Evolutionary conservation across 139 green algal genomes (phyloP).

Genomic region (Diplosphaera chodatii): DNA sequence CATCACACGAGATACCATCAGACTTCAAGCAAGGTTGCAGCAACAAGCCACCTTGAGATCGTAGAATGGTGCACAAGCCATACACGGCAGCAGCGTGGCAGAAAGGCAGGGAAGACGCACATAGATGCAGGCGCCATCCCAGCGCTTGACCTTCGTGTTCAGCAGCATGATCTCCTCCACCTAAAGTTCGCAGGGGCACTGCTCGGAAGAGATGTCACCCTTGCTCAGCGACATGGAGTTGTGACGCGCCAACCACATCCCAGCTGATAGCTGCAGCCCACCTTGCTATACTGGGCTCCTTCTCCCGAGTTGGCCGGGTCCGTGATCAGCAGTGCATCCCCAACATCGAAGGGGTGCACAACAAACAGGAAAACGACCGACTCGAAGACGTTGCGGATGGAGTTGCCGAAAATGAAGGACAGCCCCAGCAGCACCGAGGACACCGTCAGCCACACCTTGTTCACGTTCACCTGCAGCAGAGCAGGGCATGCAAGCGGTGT

Average conservation of each 20-base stretch:
- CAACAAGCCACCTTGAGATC: no score
- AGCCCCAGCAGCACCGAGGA: slow-evolving; percentile 42
- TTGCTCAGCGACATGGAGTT: no score
- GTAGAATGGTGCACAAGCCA: no score
- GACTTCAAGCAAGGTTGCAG: no score
- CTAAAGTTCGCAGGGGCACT: no score
- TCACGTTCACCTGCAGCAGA: slow-evolving; percentile 39
- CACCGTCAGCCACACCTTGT: slow-evolving; percentile 39
- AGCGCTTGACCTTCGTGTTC: slow-evolving; percentile 28
- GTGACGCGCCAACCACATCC: no score
- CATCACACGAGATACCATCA: slow-evolving; percentile 5
- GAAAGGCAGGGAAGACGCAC: no score
- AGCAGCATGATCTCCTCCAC: slow-evolving; percentile 55
- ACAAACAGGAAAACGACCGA: slow-evolving; percentile 42
- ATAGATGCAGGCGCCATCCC: slow-evolving; percentile 37
- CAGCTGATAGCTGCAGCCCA: no score
- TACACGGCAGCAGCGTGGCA: no score
- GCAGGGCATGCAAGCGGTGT: no score
- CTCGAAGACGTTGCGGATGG: slow-evolving; percentile 35
- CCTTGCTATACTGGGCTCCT: slow-evolving; percentile 15
- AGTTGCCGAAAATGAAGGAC: slow-evolving; percentile 58
- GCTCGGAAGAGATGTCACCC: no score
- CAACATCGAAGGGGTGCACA: slow-evolving; percentile 41
- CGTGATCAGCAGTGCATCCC: slow-evolving; percentile 32
- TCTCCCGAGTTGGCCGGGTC: background rate